Conservation (phyloP, 148 eudicot species). For the Dianthus caryophyllus region DNA sequence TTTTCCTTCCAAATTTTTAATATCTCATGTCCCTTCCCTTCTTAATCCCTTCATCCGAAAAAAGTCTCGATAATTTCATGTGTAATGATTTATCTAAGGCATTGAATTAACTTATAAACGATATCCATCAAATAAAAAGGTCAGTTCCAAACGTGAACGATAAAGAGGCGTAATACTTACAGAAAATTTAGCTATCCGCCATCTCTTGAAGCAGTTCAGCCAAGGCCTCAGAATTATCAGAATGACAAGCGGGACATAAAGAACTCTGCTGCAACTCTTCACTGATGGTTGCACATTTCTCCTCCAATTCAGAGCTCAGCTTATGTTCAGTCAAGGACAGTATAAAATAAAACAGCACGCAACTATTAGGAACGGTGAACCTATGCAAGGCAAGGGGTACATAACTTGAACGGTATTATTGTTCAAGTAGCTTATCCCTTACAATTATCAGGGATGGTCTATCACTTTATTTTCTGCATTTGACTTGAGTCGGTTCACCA, state of each 20-base stretch:
- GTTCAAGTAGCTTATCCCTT: background rate
- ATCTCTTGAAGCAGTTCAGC: constrained; percentile 47
- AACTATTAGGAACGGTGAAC: background rate
- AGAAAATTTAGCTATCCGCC: constrained; percentile 24
- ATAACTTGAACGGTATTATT: too few relatives aligned
- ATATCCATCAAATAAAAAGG: background rate
- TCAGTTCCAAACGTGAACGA: background rate
- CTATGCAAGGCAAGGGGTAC: background rate
- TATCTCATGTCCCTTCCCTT: too few relatives aligned
- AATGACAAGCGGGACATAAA: constrained; percentile 60
- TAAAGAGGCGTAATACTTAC: constrained; percentile 19
- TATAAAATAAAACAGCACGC: constrained; percentile 2
- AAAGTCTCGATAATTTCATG: background rate
- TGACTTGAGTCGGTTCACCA: background rate
- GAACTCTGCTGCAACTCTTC: constrained; percentile 71
- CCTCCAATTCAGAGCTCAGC: constrained; percentile 66
- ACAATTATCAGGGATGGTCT: background rate
- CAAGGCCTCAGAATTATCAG: constrained; percentile 52
- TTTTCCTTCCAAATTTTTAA: too few relatives aligned
- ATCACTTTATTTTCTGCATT: background rate
- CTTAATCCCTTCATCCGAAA: too few relatives aligned
- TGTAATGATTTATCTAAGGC: background rate
- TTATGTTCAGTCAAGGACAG: constrained; percentile 48
- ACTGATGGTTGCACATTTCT: constrained; percentile 43
- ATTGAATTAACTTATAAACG: background rate